phyloP scores from a whole-genome alignment of 306 rosid genomes.

The Biancaea sappan region DNA sequence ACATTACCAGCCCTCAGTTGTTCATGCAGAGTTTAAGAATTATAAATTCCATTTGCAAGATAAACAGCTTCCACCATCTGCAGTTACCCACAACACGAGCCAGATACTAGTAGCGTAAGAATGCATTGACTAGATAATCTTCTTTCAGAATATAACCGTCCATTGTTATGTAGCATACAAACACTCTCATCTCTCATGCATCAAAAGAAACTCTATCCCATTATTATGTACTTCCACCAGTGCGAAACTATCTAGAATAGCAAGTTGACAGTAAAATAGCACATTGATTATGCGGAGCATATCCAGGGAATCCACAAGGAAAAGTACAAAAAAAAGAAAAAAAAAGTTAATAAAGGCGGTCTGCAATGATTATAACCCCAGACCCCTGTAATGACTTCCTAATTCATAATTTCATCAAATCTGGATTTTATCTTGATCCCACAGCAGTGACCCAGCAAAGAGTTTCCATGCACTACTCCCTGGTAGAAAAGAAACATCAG shows the following conservation, averaged over 20 bases:
- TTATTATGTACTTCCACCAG: conserved; percentile 31
- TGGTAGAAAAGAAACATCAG: conserved; percentile 23
- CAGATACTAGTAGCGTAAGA: not conserved
- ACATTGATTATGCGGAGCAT: not conserved
- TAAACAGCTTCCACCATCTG: not conserved
- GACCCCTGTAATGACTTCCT: conserved; percentile 18
- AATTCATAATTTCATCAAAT: conserved; percentile 25
- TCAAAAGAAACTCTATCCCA: conserved; percentile 27
- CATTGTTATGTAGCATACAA: not conserved
- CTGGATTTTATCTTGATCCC: conserved; percentile 31
- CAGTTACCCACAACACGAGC: conserved; percentile 22
- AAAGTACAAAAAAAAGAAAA: not conserved
- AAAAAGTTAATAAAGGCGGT: conserved; percentile 4
- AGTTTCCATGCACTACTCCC: conserved; percentile 39
- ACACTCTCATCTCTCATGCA: conserved; percentile 19
- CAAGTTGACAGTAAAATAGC: conserved; percentile 8
- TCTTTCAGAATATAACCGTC: not conserved
- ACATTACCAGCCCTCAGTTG: not conserved
- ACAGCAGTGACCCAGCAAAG: conserved; percentile 31
- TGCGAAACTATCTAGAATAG: conserved; percentile 30
- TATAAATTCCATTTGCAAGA: conserved; percentile 14
- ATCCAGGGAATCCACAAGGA: not conserved
- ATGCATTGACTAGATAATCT: conserved; percentile 19
- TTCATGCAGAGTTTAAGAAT: conserved; percentile 13
- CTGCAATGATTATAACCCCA: conserved; percentile 17